Base-by-base conservation (phyloP, 2,329 filamentous ascomycete species). In the Venturia effusa region DNA sequence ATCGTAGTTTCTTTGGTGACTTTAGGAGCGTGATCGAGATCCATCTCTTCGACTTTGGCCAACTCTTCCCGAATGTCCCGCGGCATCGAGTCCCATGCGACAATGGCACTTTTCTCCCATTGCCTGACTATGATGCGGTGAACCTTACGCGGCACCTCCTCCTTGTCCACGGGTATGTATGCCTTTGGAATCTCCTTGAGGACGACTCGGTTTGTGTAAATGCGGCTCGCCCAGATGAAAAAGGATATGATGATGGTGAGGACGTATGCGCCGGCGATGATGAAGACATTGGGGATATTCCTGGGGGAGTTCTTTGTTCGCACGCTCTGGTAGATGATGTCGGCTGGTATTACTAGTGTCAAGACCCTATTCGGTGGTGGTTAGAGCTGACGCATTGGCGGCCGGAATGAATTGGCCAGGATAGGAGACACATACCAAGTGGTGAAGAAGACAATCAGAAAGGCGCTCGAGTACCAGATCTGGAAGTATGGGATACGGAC, bases 131-230 rank as follows among this genome's bases (percentile, higher is more conserved):
- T 88, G 78, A 96, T 85, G 68, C 85, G 83, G 70, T 89, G 82
- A 45, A 97, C 90, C 64, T 82, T 81, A 68, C 85, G 87, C 55
- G 83, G 84, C 55, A 97, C 84, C 72, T 97, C 92, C 67, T 88
- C 89, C 72, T 90, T 89, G 69, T 94, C 90, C 67, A 96, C 81
- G 0, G 92, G 92, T 19, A 96, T 84, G 83, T 90, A 95, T 63
- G 84, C 79, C 74, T 93, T 94, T 1, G 94, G 94, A 65, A 99
- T 96, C 4, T 85, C 87, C 22, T 87, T 84, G 10, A 97, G 81
- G 10, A 89, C 86, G 57, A 83, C 88, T 67, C 90, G 86, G 71
- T 90, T 95, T 62, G 93, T 90, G 76, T 93, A 97, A 24, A 97
- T 83, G n/a, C 94, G 83, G 62, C 86, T 84, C 64, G 87, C 83